Conservation (phyloP, 2,329 filamentous ascomycete species). For the Tolypocladium capitatum region DNA sequence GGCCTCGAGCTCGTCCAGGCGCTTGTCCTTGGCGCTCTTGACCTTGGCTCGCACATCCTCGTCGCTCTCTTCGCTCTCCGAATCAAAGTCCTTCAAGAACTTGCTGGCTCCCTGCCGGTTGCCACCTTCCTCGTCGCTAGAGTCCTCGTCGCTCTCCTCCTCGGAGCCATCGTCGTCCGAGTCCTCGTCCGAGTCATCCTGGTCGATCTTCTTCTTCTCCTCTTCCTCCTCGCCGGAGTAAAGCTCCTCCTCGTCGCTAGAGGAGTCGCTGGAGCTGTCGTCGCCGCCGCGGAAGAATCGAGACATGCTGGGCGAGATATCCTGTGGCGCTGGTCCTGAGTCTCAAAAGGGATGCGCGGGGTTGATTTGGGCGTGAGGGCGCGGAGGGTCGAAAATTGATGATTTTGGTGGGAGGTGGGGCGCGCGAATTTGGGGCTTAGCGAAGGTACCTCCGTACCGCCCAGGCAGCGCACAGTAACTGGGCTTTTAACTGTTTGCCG, state of each 20-base stretch:
- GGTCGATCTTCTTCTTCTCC: conserved; percentile 30
- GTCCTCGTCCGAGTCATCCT: conserved; percentile 23
- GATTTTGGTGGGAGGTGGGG: conserved; percentile 31
- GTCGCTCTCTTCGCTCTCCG: conserved; percentile 74
- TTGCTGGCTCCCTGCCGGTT: conserved; percentile 59
- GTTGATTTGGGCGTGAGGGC: conserved; percentile 16
- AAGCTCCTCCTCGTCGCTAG: conserved; percentile 92
- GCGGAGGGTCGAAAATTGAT: conserved; percentile 23
- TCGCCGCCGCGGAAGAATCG: conserved; percentile 87
- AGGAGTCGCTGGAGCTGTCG: conserved; percentile 91
- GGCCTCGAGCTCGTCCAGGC: conserved; percentile 81
- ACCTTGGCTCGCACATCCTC: conserved; percentile 77
- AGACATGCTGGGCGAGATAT: conserved; percentile 55
- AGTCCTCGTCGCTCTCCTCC: conserved; percentile 39
- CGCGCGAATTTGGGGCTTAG: conserved; percentile 24
- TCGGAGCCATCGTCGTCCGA: conserved; percentile 30
- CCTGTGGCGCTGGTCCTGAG: conserved; percentile 3
- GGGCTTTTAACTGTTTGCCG: not conserved
- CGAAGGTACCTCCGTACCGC: conserved; percentile 8
- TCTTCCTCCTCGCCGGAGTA: conserved; percentile 45
- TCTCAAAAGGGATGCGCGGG: conserved; percentile 17
- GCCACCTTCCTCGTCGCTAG: conserved; percentile 51
- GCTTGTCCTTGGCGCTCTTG: conserved; percentile 97
- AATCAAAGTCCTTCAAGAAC: conserved; percentile 66
- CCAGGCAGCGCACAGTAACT: not conserved